Percentiles rank a stretch among this genome's conserved stretches.
These are phyloP conservation scores for Lachancea kluyveri DNA, from an alignment of 805 yeast species.

Conservation along the genomic window DNA sequence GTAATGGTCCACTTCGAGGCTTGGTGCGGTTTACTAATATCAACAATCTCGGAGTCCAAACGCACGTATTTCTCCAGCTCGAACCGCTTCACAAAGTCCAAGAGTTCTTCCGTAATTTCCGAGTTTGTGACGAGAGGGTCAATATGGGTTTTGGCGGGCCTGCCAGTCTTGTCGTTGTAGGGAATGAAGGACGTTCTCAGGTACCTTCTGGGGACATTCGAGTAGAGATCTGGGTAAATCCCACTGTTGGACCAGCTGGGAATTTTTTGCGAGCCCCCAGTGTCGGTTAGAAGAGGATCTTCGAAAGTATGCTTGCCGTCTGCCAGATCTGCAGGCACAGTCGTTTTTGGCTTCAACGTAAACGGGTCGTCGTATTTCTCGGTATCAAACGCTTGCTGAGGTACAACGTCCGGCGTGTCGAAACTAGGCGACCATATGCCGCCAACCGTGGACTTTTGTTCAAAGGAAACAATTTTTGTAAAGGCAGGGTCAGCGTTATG, in stretches of 20 bases:
- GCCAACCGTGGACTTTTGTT: constrained; percentile 36
- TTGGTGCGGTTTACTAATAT: constrained; percentile 11
- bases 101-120: constrained; percentile 12
- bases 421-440: constrained; percentile 36
- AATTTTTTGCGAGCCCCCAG: not conserved
- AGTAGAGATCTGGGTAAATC: constrained; percentile 13
- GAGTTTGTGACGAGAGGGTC: constrained; percentile 12
- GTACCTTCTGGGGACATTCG: constrained; percentile 16
- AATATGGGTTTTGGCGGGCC: constrained; percentile 3
- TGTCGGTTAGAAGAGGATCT: constrained; percentile 6
- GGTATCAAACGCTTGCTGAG: constrained; percentile 26
- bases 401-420: constrained; percentile 16
- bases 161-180: constrained; percentile 3
- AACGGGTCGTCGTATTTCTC: constrained; percentile 32
- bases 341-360: constrained; percentile 19
- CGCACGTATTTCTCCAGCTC: constrained; percentile 7
- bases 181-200: constrained; percentile 17
- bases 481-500: constrained; percentile 24
- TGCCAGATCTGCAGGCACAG: constrained; percentile 10
- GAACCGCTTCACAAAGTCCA: constrained; percentile 7
- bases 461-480: constrained; percentile 37
- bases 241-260: constrained; percentile 14
- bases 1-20: constrained; percentile 11
- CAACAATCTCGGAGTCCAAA: constrained; percentile 15
- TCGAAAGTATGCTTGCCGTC: constrained; percentile 9